Percentiles rank a stretch among this genome's conserved stretches.
These are phyloP conservation scores for Tolypocladium amazonense DNA, from an alignment of 2,329 filamentous ascomycete genomes.

Conservation along the genomic window DNA sequence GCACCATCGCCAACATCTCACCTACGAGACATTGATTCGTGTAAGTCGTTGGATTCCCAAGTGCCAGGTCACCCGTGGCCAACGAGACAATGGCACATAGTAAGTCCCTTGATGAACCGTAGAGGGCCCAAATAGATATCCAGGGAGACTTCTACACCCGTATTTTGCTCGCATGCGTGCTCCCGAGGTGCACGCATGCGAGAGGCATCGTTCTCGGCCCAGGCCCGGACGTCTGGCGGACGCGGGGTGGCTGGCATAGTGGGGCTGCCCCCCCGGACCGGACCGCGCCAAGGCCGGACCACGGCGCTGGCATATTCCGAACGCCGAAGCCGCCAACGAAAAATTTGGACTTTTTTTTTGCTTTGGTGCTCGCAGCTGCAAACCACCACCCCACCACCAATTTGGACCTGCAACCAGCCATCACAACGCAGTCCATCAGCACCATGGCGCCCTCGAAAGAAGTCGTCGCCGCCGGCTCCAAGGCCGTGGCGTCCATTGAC, in stretches of 20 bases:
- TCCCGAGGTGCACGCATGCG: neutral
- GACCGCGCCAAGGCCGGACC: neutral
- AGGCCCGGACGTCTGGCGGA: neutral
- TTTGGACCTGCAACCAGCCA: conserved; percentile 9
- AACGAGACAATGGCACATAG: neutral
- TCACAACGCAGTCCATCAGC: neutral
- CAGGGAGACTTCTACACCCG: no score
- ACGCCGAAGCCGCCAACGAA: conserved; percentile 17
- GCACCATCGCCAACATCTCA: neutral
- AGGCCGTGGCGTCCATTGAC: conserved; percentile 23
- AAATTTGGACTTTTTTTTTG: conserved; percentile 16
- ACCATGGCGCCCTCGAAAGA: conserved; percentile 32
- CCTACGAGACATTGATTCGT: neutral
- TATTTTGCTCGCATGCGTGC: no score
- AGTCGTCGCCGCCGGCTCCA: conserved; percentile 20
- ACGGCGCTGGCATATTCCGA: conserved; percentile 24
- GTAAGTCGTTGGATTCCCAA: neutral
- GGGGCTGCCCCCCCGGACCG: neutral
- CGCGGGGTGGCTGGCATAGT: neutral
- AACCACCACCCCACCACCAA: conserved; percentile 16
- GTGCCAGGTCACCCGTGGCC: neutral
- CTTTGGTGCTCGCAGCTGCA: conserved; percentile 7
- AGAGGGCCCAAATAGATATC: neutral
- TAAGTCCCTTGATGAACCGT: neutral
- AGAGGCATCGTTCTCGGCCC: neutral